Conservation (phyloP, 257 asterid species). For the Solanum gracilifrons region DNA sequence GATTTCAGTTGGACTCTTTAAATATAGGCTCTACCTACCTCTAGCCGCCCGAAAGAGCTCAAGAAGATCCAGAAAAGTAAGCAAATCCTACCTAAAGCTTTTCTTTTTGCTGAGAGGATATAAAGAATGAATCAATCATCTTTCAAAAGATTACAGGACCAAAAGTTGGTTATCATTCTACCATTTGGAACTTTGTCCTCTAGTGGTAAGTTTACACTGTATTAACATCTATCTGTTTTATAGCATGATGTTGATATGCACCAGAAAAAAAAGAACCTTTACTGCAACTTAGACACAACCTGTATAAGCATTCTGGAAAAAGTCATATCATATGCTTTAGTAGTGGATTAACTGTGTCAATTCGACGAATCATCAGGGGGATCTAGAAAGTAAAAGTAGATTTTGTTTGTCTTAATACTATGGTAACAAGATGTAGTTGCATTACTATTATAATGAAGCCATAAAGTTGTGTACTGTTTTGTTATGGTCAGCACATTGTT, state of each 20-base stretch:
- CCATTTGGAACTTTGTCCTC: not conserved
- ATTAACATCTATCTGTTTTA: not conserved
- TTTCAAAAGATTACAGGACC: not conserved
- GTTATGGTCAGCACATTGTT: slow-evolving; percentile 1
- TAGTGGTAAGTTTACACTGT: not conserved
- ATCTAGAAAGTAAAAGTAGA: not conserved
- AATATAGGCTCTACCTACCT: not conserved
- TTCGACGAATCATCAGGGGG: not conserved
- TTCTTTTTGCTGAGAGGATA: not conserved
- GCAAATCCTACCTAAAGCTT: not conserved
- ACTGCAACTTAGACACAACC: not conserved
- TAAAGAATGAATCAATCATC: not conserved
- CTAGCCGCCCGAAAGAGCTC: not conserved
- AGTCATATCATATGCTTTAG: not conserved
- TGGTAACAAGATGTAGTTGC: not conserved
- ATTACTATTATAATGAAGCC: not conserved
- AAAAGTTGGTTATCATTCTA: not conserved
- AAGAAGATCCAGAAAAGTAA: not conserved
- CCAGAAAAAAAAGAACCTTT: not conserved
- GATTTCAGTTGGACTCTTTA: not conserved
- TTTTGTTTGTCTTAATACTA: slow-evolving; percentile 1
- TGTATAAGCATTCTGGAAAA: not conserved
- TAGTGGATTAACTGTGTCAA: not conserved
- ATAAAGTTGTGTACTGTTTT: slow-evolving; percentile 2
- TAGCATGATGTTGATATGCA: not conserved